Evolutionary conservation across 2,329 filamentous ascomycete genomes (phyloP), one percentile per base, ranked within the genome.

Genomic region (Hymenoscyphus linearis): DNA sequence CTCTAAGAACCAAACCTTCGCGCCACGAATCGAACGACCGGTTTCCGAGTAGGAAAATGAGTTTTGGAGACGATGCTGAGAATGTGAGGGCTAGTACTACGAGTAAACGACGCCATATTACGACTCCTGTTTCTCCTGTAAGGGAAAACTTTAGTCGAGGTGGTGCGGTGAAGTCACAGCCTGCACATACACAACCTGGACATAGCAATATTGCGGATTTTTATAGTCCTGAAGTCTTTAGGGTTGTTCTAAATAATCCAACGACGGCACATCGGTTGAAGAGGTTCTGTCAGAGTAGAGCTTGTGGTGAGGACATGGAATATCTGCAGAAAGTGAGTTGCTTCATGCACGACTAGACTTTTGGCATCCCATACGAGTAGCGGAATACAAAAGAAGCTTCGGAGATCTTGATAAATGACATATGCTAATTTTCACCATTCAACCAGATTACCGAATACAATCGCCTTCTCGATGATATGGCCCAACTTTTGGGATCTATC

Each of bases 221-320:
- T 62, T 77, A 82, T 58, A 77, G 79, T 25, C 71, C 73, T 4
- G 79, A 82, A 27, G 76, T 80, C 26, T 80, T 85, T 60, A 76
- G 79, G 53, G 72, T 80, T 64, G 79, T 80, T 1, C 74, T 85
- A 55, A 75, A 77, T 63, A 78, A 82, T 63, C 77, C 79, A 0
- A 74, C 73, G 3, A 80, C 79, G 0, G 76, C 76, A 1, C 74
- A 77, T 60, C 76, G 78, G 35, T 70, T 85, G 22, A 74, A 77
- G 60, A 76, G 75, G 52, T 85, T 82, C 68, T 80, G 81, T n/a
- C 76, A 78, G 55, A 75, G 70, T 34, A 72, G 75, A 35, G 75
- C 78, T 36, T 77, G 76, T 60, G 78, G 76, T 1, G 77, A 82
- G 58, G 79, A 82, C 62, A 73, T 85, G 60, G 80, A 79, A 60